Percentiles rank a stretch among this genome's conserved stretches.
phyloP scores from a whole-genome alignment of 352 stramenopile species.

The Pythium insidiosum region DNA sequence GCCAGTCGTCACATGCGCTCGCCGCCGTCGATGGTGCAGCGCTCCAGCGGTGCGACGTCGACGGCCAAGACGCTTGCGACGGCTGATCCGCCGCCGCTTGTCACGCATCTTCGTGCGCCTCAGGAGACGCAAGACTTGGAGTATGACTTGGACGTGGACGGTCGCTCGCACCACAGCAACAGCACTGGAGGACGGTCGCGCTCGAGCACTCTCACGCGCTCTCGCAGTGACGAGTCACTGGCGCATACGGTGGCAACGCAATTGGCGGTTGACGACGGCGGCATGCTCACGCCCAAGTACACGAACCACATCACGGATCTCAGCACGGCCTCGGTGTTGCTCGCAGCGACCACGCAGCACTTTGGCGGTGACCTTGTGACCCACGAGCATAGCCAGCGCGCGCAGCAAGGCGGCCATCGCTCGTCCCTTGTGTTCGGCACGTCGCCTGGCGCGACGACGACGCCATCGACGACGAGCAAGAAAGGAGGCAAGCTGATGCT shows the following conservation, averaged over 20 bases:
- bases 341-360: conserved; percentile 77
- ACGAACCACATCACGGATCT: conserved; percentile 57
- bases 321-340: conserved; percentile 43
- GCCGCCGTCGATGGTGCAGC: conserved; percentile 1
- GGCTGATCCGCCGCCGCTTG: conserved; percentile 19
- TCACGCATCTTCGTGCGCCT: conserved; percentile 28
- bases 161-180: conserved; percentile 1
- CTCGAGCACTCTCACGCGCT: conserved; percentile 52
- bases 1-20: conserved; percentile 8
- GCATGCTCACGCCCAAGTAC: conserved; percentile 59
- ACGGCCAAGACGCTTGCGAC: too few species aligned
- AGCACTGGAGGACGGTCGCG: conserved; percentile 21
- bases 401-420: conserved; percentile 60
- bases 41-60: conserved; percentile 13
- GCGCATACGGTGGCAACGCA: conserved; percentile 9
- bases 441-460: conserved; percentile 19
- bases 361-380: conserved; percentile 81
- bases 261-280: too few species aligned
- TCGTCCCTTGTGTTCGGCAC: conserved; percentile 58
- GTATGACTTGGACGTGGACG: conserved; percentile 57
- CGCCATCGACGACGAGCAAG: conserved; percentile 26
- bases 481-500: conserved; percentile 70
- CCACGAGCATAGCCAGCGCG: conserved; percentile 64
- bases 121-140: conserved; percentile 58
- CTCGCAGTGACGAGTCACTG: conserved; percentile 66